Percentiles rank a stretch among this genome's conserved stretches.
phyloP scores from a whole-genome alignment of 805 yeast species.

The Saturnispora mendoncae region DNA sequence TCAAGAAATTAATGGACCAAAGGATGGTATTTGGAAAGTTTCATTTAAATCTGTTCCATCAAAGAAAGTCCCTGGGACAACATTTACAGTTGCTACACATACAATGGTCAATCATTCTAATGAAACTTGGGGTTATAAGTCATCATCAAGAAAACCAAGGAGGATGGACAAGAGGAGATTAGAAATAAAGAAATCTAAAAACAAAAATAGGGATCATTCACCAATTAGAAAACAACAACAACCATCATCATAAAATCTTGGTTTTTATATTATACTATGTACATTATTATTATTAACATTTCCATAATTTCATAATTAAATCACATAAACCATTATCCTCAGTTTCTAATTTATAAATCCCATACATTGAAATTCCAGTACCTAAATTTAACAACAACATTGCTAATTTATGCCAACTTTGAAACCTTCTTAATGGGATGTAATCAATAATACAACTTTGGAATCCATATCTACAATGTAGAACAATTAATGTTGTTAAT shows the following conservation, averaged over 20 bases:
- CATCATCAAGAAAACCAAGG: conserved; percentile 13
- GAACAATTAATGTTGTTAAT: conserved; percentile 54
- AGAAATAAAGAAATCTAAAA: background rate
- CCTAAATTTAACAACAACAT: conserved; percentile 64
- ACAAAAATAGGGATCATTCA: conserved; percentile 3
- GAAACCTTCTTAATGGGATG: conserved; percentile 80
- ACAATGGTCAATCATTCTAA: conserved; percentile 29
- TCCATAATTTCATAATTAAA: conserved; percentile 57
- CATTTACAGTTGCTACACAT: conserved; percentile 25
- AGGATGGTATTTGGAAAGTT: conserved; percentile 38
- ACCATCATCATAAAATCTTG: too few relatives aligned
- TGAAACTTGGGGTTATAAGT: conserved; percentile 28
- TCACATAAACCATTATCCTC: conserved; percentile 71
- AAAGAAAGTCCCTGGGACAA: conserved; percentile 22
- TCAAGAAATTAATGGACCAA: conserved; percentile 37
- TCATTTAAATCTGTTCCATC: conserved; percentile 30
- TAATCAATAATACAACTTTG: conserved; percentile 89
- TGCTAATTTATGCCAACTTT: conserved; percentile 63
- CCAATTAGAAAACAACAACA: background rate
- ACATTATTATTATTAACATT: conserved; percentile 22
- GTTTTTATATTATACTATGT: background rate
- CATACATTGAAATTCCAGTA: conserved; percentile 60
- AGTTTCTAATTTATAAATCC: conserved; percentile 75
- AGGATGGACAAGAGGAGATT: background rate
- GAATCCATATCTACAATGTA: conserved; percentile 81